Percentiles rank a stretch among this genome's conserved stretches.
Evolutionary conservation across 1,284 basidiomycete genomes (phyloP).

Genomic region (Moesziomyces antarcticus): DNA sequence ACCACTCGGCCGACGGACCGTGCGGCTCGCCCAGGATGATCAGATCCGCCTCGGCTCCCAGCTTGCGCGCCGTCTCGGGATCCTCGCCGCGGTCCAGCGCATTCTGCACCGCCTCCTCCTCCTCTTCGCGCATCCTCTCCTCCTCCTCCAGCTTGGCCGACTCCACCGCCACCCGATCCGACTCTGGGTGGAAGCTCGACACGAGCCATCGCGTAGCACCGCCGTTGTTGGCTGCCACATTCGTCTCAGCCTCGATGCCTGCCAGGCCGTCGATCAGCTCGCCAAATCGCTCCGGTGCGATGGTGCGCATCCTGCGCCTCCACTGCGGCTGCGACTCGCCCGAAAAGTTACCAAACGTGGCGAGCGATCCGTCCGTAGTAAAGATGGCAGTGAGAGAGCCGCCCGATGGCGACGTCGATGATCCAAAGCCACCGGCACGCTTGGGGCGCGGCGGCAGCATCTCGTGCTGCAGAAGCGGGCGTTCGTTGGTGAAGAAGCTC

Average conservation of each 20-base stretch:
- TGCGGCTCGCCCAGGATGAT: constrained; percentile 64
- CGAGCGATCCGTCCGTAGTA: constrained; percentile 31
- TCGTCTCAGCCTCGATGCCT: constrained; percentile 13
- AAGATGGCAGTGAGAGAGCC: constrained; percentile 44
- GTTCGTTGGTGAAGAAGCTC: constrained; percentile 50
- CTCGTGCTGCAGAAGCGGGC: constrained; percentile 56
- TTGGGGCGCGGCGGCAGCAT: constrained; percentile 48
- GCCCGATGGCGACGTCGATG: constrained; percentile 24
- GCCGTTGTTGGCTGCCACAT: constrained; percentile 6
- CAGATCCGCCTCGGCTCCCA: constrained; percentile 65
- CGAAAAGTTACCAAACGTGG: constrained; percentile 41
- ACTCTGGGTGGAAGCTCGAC: constrained; percentile 41
- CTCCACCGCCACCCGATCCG: constrained; percentile 46
- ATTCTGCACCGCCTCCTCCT: constrained; percentile 58
- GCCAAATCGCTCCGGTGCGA: constrained; percentile 47
- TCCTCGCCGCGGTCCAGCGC: constrained; percentile 64
- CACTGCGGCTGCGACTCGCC: constrained; percentile 35
- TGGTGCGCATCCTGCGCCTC: constrained; percentile 40
- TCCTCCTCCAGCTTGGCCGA: constrained; percentile 51
- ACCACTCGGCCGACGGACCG: constrained; percentile 59
- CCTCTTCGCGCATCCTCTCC: constrained; percentile 48
- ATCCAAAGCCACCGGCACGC: constrained; percentile 27
- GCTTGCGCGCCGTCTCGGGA: constrained; percentile 54
- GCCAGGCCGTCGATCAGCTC: constrained; percentile 46
- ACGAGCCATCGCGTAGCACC: constrained; percentile 35